These are phyloP conservation scores for Pseudozyma sp. DNA, from an alignment of 1,284 basidiomycete species.

Conservation along the genomic window DNA sequence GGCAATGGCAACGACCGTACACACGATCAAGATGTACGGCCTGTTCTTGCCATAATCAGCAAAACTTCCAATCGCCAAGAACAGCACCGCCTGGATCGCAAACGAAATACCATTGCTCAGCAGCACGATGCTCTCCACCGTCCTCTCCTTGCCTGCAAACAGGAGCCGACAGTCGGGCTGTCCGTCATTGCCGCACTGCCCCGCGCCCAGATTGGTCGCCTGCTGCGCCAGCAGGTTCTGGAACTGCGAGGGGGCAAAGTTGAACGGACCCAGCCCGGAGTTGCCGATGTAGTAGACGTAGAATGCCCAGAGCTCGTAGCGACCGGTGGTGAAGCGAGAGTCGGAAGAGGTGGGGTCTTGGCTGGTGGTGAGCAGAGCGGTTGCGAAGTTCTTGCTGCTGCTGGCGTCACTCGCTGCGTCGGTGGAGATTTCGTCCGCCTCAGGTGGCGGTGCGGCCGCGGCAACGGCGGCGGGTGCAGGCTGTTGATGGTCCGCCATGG, in stretches of 20 bases:
- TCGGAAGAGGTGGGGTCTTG: constrained; percentile 19
- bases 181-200: constrained; percentile 33
- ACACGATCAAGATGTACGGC: constrained; percentile 48
- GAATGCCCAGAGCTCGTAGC: constrained; percentile 75
- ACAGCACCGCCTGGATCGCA: constrained; percentile 71
- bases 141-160: constrained; percentile 68
- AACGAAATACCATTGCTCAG: constrained; percentile 55
- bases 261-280: constrained; percentile 75
- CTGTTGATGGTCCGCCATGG: not conserved
- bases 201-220: constrained; percentile 73
- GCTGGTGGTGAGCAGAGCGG: constrained; percentile 19
- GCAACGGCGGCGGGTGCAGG: not conserved
- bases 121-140: constrained; percentile 55
- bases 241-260: constrained; percentile 80
- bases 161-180: constrained; percentile 70
- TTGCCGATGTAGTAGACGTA: constrained; percentile 81
- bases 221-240: constrained; percentile 76
- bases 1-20: constrained; percentile 39
- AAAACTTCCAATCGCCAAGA: constrained; percentile 82
- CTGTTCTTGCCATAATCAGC: constrained; percentile 39
- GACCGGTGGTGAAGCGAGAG: constrained; percentile 18
- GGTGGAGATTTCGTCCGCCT: constrained; percentile 15
- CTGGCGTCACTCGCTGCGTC: constrained; percentile 8
- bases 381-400: constrained; percentile 12
- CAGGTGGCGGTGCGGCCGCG: not conserved